Evolutionary conservation across 2,329 filamentous ascomycete genomes (phyloP).

Genomic region (Zasmidium angulare): DNA sequence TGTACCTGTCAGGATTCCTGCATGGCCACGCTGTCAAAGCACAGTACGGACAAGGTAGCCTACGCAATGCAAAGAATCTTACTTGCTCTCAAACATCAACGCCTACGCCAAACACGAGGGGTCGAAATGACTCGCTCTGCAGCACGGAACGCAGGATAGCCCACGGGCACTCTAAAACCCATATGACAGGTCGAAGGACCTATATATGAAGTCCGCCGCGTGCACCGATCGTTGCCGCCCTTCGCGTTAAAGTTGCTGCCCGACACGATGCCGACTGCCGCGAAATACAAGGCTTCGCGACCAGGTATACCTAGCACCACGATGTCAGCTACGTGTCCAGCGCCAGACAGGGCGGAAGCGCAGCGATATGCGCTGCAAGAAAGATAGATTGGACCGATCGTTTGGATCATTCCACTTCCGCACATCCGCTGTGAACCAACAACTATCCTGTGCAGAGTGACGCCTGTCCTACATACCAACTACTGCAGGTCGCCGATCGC

Average conservation of each 20-base stretch:
- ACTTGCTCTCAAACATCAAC: background rate
- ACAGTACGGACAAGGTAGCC: background rate
- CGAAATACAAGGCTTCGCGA: background rate
- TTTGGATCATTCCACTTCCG: background rate
- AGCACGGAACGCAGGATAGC: background rate
- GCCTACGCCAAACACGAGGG: background rate
- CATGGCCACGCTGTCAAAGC: background rate
- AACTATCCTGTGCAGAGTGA: background rate
- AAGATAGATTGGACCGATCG: background rate
- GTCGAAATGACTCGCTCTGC: background rate
- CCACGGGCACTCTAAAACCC: background rate
- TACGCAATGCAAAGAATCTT: background rate
- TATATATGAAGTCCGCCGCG: background rate
- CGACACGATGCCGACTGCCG: background rate
- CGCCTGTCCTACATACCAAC: background rate
- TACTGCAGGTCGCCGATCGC: background rate
- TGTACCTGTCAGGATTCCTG: background rate
- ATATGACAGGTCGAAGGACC: background rate
- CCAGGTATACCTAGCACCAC: background rate
- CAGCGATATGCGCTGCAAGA: background rate
- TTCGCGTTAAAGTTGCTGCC: background rate
- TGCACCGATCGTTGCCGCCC: background rate
- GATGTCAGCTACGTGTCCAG: conserved; percentile 1
- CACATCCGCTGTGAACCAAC: background rate
- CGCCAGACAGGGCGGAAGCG: background rate